Percentiles rank a stretch among this genome's conserved stretches.
Conservation (phyloP, 2,329 filamentous ascomycete genomes). For the Colletotrichum caudatum region DNA sequence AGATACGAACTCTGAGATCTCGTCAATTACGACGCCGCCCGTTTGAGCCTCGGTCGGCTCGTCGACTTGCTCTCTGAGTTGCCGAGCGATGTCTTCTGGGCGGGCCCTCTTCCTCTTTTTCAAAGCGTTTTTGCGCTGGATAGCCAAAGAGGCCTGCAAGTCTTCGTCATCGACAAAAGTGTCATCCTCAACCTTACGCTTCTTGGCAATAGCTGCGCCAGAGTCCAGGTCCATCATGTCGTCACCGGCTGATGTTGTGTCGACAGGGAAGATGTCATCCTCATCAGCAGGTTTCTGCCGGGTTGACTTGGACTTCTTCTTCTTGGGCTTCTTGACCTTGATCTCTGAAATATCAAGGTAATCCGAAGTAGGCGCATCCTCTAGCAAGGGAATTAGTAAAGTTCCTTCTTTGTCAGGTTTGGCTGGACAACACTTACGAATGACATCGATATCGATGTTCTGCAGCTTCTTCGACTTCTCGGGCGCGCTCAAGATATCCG, state of each 20-base stretch:
- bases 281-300: constrained; percentile 76
- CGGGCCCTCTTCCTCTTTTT: constrained; percentile 92
- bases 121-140: constrained; percentile 84
- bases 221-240: constrained; percentile 82
- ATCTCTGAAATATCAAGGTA: constrained; percentile 89
- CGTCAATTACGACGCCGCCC: constrained; percentile 88
- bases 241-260: constrained; percentile 54
- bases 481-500: constrained; percentile 66
- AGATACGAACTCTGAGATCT: constrained; percentile 94
- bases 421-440: constrained; percentile 57
- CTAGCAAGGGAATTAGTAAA: constrained; percentile 56
- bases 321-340: constrained; percentile 95
- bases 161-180: constrained; percentile 92
- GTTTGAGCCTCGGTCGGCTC: constrained; percentile 60
- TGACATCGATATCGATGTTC: constrained; percentile 84
- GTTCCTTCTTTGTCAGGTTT: constrained; percentile 35
- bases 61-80: constrained; percentile 75
- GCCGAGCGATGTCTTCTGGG: constrained; percentile 87
- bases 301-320: constrained; percentile 86
- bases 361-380: constrained; percentile 80
- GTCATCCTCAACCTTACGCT: constrained; percentile 73
- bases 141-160: constrained; percentile 84
- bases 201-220: constrained; percentile 60
- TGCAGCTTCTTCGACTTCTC: constrained; percentile 73
- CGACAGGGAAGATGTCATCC: constrained; percentile 67